These are phyloP conservation scores for Trichosporon asahii DNA, from an alignment of 1,284 basidiomycete genomes.

Conservation along the genomic window DNA sequence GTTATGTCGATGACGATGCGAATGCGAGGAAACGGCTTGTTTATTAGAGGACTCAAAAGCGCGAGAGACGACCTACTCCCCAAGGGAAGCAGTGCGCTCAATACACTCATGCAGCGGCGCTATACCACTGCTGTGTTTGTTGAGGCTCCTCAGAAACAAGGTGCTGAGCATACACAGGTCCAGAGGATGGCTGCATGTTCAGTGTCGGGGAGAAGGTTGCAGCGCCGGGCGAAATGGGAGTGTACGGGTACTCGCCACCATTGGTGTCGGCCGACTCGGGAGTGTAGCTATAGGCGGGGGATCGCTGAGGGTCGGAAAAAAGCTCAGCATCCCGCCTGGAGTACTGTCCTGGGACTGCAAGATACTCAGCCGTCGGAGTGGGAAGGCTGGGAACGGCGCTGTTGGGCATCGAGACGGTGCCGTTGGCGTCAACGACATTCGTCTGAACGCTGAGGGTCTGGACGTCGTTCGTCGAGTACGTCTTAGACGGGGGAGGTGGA, in stretches of 20 bases:
- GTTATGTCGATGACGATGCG: background rate
- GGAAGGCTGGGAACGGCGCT: slow-evolving; percentile 16
- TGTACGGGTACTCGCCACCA: slow-evolving; percentile 23
- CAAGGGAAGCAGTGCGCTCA: too few species aligned
- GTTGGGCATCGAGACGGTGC: slow-evolving; percentile 13
- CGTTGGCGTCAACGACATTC: slow-evolving; percentile 6
- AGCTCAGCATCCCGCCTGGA: background rate
- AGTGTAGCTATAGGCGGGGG: slow-evolving; percentile 18
- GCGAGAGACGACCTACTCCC: background rate
- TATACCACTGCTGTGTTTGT: slow-evolving; percentile 5
- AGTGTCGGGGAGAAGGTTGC: slow-evolving; percentile 17
- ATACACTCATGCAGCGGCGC: background rate
- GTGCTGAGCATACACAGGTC: slow-evolving; percentile 4
- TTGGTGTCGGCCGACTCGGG: slow-evolving; percentile 17
- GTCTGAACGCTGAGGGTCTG: slow-evolving; percentile 14
- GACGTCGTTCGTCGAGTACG: slow-evolving; percentile 21
- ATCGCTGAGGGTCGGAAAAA: slow-evolving; percentile 11
- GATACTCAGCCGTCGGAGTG: slow-evolving; percentile 16
- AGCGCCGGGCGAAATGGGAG: slow-evolving; percentile 23
- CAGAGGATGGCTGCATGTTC: slow-evolving; percentile 13
- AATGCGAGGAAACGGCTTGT: background rate
- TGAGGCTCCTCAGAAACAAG: slow-evolving; percentile 10
- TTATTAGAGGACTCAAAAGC: background rate
- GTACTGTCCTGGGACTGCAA: slow-evolving; percentile 14
- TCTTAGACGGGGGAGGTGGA: slow-evolving; percentile 16